These are phyloP conservation scores for Apiotrichum akiyoshidainum DNA, from an alignment of 1,284 basidiomycete genomes.

Conservation along the genomic window DNA sequence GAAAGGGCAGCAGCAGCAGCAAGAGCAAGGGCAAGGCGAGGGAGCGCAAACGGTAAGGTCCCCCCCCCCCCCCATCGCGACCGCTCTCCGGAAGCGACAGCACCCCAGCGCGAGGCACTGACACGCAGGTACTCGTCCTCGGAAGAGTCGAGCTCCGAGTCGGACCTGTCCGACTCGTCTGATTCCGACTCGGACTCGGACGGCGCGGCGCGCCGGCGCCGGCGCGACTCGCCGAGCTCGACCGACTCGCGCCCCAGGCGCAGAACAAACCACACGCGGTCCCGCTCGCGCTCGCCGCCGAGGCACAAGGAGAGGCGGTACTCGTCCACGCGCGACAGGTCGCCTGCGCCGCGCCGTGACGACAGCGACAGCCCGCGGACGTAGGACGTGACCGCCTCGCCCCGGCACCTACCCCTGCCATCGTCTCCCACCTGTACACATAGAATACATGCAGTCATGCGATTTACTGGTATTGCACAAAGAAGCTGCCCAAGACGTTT, in stretches of 20 bases:
- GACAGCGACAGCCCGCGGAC: background rate
- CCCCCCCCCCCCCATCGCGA: too few relatives aligned
- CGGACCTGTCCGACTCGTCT: background rate
- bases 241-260: background rate
- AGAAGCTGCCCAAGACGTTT: background rate
- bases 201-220: background rate
- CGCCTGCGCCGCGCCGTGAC: background rate
- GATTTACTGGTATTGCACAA: background rate
- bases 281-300: background rate
- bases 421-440: background rate
- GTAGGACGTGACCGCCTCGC: background rate
- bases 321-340: conserved; percentile 4
- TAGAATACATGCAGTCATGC: conserved; percentile 5
- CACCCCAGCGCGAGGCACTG: too few relatives aligned
- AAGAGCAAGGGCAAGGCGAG: conserved; percentile 10
- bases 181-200: conserved; percentile 14
- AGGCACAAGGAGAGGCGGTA: conserved; percentile 1
- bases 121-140: conserved; percentile 4
- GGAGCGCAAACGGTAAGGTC: conserved; percentile 8
- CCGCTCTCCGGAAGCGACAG: too few relatives aligned
- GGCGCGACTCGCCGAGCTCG: too few relatives aligned
- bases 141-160: too few relatives aligned
- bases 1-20: conserved; percentile 1
- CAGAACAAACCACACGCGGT: conserved; percentile 2
- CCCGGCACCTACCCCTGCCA: too few relatives aligned